phyloP scores from a whole-genome alignment of 1,139 yeast species.

The Pichia terricola region DNA sequence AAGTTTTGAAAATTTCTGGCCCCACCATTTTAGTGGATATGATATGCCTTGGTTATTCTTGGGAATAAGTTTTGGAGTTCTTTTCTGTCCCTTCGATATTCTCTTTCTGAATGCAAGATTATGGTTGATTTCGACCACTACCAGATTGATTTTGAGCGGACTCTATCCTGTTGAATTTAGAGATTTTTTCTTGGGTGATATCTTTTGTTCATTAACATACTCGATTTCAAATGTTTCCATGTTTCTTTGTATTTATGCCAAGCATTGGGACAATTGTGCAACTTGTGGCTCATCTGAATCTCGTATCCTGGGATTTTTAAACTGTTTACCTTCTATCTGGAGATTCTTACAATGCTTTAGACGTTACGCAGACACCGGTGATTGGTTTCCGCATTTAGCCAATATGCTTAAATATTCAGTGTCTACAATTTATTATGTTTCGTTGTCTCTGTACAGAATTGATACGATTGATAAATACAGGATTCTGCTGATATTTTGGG shows the following conservation, averaged over 20 bases:
- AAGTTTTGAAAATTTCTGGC: conserved; percentile 66
- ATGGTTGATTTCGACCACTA: conserved; percentile 66
- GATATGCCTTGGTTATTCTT: conserved; percentile 79
- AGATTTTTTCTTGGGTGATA: conserved; percentile 89
- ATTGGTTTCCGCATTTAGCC: conserved; percentile 95
- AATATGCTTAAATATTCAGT: conserved; percentile 71
- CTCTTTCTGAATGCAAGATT: conserved; percentile 47
- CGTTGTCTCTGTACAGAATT: conserved; percentile 76
- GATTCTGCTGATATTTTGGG: conserved; percentile 62
- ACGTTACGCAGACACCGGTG: conserved; percentile 89
- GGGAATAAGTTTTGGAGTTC: conserved; percentile 38
- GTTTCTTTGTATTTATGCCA: conserved; percentile 73
- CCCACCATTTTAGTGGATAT: conserved; percentile 46
- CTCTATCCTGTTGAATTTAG: conserved; percentile 90
- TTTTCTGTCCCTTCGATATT: conserved; percentile 58
- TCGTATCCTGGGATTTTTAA: conserved; percentile 69
- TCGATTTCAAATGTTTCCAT: conserved; percentile 78
- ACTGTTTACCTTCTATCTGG: conserved; percentile 82
- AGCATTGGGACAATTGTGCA: conserved; percentile 53
- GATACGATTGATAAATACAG: conserved; percentile 36
- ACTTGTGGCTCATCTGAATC: conserved; percentile 75
- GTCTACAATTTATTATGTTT: conserved; percentile 58
- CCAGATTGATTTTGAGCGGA: conserved; percentile 74
- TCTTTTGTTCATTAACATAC: conserved; percentile 79
- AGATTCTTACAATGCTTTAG: conserved; percentile 84